A percentile compares a stretch with the other conserved stretches of the same genome.
phyloP scores from a whole-genome alignment of 495 filamentous ascomycete species.

The Neurospora tetrasperma region DNA sequence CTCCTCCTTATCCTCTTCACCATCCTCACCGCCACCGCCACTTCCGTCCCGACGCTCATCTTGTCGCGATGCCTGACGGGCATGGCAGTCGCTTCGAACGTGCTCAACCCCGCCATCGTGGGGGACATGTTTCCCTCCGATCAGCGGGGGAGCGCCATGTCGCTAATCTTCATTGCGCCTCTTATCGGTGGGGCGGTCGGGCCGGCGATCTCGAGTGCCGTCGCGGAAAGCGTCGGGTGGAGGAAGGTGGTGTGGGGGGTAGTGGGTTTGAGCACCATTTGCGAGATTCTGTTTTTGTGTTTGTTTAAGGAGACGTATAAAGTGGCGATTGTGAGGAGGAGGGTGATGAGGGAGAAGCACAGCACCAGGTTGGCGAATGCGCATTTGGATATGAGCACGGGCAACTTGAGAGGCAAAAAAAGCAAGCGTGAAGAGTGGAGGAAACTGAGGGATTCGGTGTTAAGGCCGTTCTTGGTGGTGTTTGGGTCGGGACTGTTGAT shows the following conservation, averaged over 20 bases:
- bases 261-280: constrained; percentile 34
- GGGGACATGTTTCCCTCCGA: constrained; percentile 46
- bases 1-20: constrained; percentile 38
- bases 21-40: constrained; percentile 33
- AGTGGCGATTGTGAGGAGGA: constrained; percentile 35
- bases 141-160: constrained; percentile 42
- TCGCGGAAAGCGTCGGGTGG: constrained; percentile 52
- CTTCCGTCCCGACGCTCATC: constrained; percentile 34
- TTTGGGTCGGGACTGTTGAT: constrained; percentile 38
- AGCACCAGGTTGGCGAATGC: constrained; percentile 24
- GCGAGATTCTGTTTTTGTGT: constrained; percentile 37
- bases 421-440: constrained; percentile 18
- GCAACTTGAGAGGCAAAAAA: constrained; percentile 5
- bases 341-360: constrained; percentile 28
- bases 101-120: constrained; percentile 48
- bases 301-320: constrained; percentile 42
- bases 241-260: constrained; percentile 45
- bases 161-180: constrained; percentile 37
- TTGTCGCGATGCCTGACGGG: constrained; percentile 40
- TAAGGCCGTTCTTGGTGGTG: constrained; percentile 38
- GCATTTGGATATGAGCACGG: constrained; percentile 30
- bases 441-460: constrained; percentile 32
- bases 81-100: constrained; percentile 41
- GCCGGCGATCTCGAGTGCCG: constrained; percentile 48
- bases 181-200: constrained; percentile 44